Conservation (phyloP, 176 grass and related monocot species). For the Miscanthus lutarioriparius region DNA sequence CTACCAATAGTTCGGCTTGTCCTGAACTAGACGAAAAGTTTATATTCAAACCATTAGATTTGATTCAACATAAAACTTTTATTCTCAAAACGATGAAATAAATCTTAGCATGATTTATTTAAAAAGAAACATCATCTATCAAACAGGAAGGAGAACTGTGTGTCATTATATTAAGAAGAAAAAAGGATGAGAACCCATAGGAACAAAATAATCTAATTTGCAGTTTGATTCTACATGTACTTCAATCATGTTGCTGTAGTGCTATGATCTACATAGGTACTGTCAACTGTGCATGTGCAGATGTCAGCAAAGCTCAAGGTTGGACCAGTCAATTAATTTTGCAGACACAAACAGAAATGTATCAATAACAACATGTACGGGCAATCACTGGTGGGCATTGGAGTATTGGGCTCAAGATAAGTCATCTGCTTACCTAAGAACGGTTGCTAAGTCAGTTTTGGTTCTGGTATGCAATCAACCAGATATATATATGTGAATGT, state of each 20-base stretch:
- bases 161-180: background rate
- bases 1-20: background rate
- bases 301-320: background rate
- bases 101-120: background rate
- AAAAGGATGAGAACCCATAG: background rate
- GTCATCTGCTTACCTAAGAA: constrained; percentile 1
- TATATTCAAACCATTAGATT: background rate
- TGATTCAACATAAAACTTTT: background rate
- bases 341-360: background rate
- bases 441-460: background rate
- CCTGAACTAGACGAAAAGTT: background rate
- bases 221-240: background rate
- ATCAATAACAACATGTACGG: background rate
- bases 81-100: background rate
- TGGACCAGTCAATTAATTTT: background rate
- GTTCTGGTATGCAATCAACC: constrained; percentile 14
- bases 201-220: background rate
- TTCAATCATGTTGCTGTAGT: background rate
- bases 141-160: background rate
- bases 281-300: constrained; percentile 24
- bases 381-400: background rate
- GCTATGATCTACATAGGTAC: background rate
- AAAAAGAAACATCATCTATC: background rate
- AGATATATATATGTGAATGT: constrained; percentile 3
- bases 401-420: background rate